A percentile compares a stretch with the other conserved stretches of the same genome.
phyloP scores from a whole-genome alignment of 257 asterid species.

The Salvia miltiorrhiza region DNA sequence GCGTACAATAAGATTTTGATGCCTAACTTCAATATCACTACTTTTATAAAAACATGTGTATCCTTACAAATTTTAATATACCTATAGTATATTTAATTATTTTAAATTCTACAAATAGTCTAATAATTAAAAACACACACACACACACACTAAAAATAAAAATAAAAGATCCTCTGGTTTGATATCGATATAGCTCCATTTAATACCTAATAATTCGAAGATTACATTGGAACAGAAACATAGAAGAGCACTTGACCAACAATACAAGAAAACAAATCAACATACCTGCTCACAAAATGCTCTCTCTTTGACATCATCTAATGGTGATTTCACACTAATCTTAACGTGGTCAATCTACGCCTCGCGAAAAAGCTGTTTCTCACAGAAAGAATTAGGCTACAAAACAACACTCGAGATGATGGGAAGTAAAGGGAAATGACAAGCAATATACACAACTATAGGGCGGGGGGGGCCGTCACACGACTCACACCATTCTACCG shows the following conservation, averaged over 20 bases:
- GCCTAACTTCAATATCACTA: background rate
- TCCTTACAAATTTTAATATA: too few relatives aligned
- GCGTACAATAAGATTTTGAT: background rate
- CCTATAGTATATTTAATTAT: too few relatives aligned
- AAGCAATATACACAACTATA: constrained; percentile 34
- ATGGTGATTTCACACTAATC: background rate
- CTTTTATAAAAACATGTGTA: too few relatives aligned
- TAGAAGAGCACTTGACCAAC: background rate
- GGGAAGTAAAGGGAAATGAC: constrained; percentile 10
- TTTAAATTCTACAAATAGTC: too few relatives aligned
- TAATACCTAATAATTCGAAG: background rate
- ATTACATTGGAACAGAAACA: background rate
- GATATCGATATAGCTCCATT: background rate
- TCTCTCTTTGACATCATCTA: constrained; percentile 20
- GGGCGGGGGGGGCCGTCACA: background rate
- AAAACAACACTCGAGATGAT: constrained; percentile 9
- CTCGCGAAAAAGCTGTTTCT: background rate
- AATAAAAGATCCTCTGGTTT: background rate
- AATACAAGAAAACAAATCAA: background rate
- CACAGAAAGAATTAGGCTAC: constrained; percentile 13
- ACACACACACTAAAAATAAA: too few relatives aligned
- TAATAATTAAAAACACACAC: too few relatives aligned
- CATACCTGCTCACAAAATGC: constrained; percentile 14
- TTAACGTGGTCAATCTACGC: constrained; percentile 18
- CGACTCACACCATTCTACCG: constrained; percentile 28